These are phyloP conservation scores for Pisolithus marmoratus DNA, from an alignment of 768 basidiomycete genomes.

Conservation along the genomic window DNA sequence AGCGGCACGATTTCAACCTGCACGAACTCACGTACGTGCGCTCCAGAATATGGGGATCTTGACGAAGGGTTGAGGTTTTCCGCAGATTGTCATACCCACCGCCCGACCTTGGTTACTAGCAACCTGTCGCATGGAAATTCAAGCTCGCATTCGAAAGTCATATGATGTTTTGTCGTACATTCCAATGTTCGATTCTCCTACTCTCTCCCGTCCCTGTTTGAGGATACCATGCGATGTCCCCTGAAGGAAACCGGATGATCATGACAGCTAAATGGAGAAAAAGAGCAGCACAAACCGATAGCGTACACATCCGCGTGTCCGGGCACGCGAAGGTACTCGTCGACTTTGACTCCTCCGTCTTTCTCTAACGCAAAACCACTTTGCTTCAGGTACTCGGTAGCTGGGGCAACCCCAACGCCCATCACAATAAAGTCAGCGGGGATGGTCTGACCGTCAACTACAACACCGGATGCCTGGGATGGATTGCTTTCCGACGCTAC, in stretches of 20 bases:
- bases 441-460: slow-evolving; percentile 57
- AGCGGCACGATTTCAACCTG: neutral
- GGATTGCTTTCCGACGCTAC: slow-evolving; percentile 48
- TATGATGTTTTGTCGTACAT: slow-evolving; percentile 37
- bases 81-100: slow-evolving; percentile 74
- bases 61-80: slow-evolving; percentile 54
- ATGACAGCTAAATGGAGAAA: neutral
- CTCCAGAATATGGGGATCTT: slow-evolving; percentile 91
- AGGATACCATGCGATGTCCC: slow-evolving; percentile 80
- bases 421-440: slow-evolving; percentile 76
- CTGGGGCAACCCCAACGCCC: slow-evolving; percentile 83
- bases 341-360: slow-evolving; percentile 73
- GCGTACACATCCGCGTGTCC: slow-evolving; percentile 56
- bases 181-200: slow-evolving; percentile 86
- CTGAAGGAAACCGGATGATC: slow-evolving; percentile 22
- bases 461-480: slow-evolving; percentile 55
- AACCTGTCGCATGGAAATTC: slow-evolving; percentile 38
- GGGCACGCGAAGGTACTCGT: slow-evolving; percentile 62
- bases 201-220: slow-evolving; percentile 46
- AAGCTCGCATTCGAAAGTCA: neutral
- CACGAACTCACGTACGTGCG: slow-evolving; percentile 51
- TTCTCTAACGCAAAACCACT: slow-evolving; percentile 65
- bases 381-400: slow-evolving; percentile 72
- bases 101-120: slow-evolving; percentile 83
- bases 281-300: slow-evolving; percentile 39